phyloP scores from a whole-genome alignment of 2,329 filamentous ascomycete genomes.

The Fusarium pseudoanthophilum region DNA sequence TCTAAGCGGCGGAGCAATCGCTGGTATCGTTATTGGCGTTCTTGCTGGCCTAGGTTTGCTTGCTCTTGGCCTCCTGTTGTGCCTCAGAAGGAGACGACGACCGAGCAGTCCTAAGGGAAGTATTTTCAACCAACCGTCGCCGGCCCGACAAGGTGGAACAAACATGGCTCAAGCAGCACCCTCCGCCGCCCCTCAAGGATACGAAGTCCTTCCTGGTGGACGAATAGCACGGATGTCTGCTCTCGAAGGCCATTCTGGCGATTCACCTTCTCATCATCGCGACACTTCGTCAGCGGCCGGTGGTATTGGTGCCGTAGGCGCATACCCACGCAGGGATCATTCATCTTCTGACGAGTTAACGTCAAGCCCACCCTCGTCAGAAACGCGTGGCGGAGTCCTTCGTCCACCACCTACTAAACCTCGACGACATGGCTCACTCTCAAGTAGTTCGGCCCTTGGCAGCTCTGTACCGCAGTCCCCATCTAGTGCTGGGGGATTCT shows the following conservation, averaged over 20 bases:
- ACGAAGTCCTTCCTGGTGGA: constrained; percentile 83
- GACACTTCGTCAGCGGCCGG: constrained; percentile 53
- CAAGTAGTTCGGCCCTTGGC: constrained; percentile 81
- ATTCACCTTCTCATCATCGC: constrained; percentile 66
- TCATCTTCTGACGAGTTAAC: constrained; percentile 79
- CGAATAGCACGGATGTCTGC: constrained; percentile 97
- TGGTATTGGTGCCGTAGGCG: constrained; percentile 56
- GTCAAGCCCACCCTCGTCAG: constrained; percentile 74
- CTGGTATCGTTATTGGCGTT: constrained; percentile 87
- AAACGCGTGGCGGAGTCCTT: constrained; percentile 65
- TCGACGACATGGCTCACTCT: constrained; percentile 87
- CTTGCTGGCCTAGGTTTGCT: constrained; percentile 77
- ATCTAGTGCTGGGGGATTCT: constrained; percentile 76
- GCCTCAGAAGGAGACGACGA: constrained; percentile 65
- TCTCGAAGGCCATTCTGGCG: constrained; percentile 78
- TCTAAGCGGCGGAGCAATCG: constrained; percentile 87
- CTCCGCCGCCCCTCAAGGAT: constrained; percentile 60
- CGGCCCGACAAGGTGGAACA: constrained; percentile 63
- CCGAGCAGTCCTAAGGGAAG: constrained; percentile 73
- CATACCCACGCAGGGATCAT: constrained; percentile 61
- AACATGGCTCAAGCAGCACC: constrained; percentile 51
- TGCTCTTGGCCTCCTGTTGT: constrained; percentile 75
- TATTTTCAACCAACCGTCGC: constrained; percentile 91
- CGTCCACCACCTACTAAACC: constrained; percentile 67
- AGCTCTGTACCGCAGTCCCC: constrained; percentile 79